phyloP scores from a whole-genome alignment of 2,329 filamentous ascomycete species.

The Arthrobotrys megalospora region DNA sequence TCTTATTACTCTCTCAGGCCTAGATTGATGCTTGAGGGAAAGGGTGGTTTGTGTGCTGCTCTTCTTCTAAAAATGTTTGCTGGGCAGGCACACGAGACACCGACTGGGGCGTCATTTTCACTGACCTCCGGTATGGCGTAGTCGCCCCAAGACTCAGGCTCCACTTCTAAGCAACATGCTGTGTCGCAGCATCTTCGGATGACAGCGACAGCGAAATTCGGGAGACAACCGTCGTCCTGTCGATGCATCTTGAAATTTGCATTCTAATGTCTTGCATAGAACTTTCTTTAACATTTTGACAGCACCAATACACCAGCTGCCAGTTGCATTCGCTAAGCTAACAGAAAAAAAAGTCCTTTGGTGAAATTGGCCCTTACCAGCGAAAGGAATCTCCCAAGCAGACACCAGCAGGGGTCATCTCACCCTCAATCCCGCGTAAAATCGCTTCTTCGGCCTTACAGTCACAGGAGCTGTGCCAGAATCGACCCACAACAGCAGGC shows the following conservation, averaged over 20 bases:
- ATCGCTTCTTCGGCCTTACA: conserved; percentile 46
- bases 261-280: conserved; percentile 23
- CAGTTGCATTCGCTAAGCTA: conserved; percentile 1
- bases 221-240: conserved; percentile 27
- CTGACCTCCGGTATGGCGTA: conserved; percentile 14
- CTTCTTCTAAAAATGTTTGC: background rate
- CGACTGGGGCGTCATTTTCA: background rate
- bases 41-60: background rate
- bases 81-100: conserved; percentile 44
- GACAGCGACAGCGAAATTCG: conserved; percentile 7
- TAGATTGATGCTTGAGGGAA: background rate
- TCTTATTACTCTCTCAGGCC: background rate
- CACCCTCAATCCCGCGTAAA: conserved; percentile 51
- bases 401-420: conserved; percentile 32
- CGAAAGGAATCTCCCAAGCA: conserved; percentile 33
- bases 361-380: conserved; percentile 33
- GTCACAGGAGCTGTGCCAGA: conserved; percentile 40
- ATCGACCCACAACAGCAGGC: conserved; percentile 45
- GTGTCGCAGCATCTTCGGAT: background rate
- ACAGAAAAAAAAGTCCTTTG: conserved; percentile 2
- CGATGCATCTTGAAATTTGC: conserved; percentile 33
- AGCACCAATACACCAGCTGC: background rate
- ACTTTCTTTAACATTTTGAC: conserved; percentile 27
- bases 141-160: conserved; percentile 2
- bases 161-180: conserved; percentile 3